Evolutionary conservation across 2,329 filamentous ascomycete species (phyloP), one percentile per base, ranked within the genome.

Genomic region (Neophaeococcomyces aloes): DNA sequence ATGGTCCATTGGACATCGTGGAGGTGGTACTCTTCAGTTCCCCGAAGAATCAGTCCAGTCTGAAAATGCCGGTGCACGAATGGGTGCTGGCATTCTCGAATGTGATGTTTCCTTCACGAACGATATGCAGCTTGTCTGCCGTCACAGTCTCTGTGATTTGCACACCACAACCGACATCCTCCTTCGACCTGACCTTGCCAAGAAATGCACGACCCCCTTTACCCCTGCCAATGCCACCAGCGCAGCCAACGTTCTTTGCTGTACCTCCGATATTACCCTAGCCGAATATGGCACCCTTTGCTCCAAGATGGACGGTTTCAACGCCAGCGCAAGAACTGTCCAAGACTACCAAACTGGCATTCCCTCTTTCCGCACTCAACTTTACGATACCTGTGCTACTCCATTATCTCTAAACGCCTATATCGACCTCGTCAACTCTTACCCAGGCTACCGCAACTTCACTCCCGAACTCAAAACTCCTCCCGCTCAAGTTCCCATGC

Each of bases 101-200:
- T 83, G 79, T 60, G 79, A 83, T 57, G 78, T 81, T 13, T 69
- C 74, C 29, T 82, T 83, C 62, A 82, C 79, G 46, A 70, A 67
- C 50, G 79, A 83, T 59, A 69, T 69, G 23, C 62, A 77, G 56
- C 72, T 83, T n/a, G 78, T 83, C 34, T 83, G 79, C 63, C 73
- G 79, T 37, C 79, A 83, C 62, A 73, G 71, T 36, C 74, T 80
- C 52, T 83, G 79, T 61, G 79, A 83, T 54, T 62, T 83, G 31
- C 78, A 82, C 64, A 78, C 74, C 17, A 83, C 79, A 7, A 82
- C 79, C 57, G 75, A 83, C 63, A 80, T 83, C 56, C 69, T 83
- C 50, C 59, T 68, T 37, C 67, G 72, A 38, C 75, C 79, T 8
- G 71, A 75, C 50, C 72, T 83, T 38, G 76, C 75, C 47, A 70